phyloP scores from a whole-genome alignment of 208 protist genomes.

The Leptomonas pyrrhocoris region DNA sequence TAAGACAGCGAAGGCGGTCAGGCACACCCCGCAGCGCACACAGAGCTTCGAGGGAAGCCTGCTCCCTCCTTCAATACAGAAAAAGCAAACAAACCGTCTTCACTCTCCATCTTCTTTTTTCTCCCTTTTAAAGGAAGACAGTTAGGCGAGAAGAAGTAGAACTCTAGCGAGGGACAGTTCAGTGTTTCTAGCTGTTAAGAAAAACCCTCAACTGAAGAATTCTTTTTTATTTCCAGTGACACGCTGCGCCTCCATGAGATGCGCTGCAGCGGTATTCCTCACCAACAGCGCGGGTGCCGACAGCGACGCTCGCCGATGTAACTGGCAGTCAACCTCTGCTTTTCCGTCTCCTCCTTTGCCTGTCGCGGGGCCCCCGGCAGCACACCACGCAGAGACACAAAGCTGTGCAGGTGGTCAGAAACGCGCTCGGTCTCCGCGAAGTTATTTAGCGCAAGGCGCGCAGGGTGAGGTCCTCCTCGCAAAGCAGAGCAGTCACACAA shows the following conservation, averaged over 20 bases:
- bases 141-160: neutral
- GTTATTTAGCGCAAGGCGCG: neutral
- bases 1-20: too few species aligned
- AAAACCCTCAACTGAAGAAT: too few species aligned
- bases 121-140: neutral
- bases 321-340: neutral
- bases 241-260: neutral
- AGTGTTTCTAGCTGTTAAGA: too few species aligned
- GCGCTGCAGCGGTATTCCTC: slow-evolving; percentile 8
- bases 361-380: too few species aligned
- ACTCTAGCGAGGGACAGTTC: neutral
- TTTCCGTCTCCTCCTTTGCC: neutral
- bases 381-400: too few species aligned
- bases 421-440: neutral
- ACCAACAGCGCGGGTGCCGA: neutral
- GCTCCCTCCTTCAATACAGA: too few species aligned
- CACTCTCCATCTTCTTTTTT: neutral
- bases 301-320: neutral
- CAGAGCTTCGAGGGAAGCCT: too few species aligned
- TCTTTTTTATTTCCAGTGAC: too few species aligned
- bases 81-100: too few species aligned
- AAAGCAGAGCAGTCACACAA: neutral
- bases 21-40: too few species aligned
- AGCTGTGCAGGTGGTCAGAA: too few species aligned
- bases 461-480: neutral